Base-by-base conservation (phyloP, 1,139 yeast species). In the Sugiyamaella novakii region DNA sequence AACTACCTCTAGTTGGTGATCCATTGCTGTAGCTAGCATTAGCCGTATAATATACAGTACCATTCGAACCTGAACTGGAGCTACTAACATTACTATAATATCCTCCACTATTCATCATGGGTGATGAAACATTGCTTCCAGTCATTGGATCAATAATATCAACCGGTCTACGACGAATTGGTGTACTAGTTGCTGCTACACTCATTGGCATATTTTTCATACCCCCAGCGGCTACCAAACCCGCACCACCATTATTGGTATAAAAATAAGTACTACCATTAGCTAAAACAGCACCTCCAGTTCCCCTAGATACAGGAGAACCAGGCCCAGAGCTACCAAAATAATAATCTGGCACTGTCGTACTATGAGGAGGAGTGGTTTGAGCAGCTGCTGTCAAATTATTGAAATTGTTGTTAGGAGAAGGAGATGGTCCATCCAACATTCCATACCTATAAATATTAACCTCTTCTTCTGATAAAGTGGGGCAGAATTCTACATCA, bases 121-220 rank as follows among this genome's bases (percentile, higher is more conserved):
- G 83, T 19, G 86, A 80, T 3, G 75, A 75, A 21, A 83, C 79
- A 59, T 83, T 74, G 70, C 80, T 65, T 43, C 84, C 84, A 11
- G 88, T 83, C 50, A 75, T 80, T 5, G 91, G 91, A 63, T 84
- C 83, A 51, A 84, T 79, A 54, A 84, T 83, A 59, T 84, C 89
- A 62, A 84, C 68, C 4, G 83, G 80, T 59, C 81, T 80, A 31
- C 34, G 50, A 30, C 30, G 48, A 34, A 31, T 51, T 29, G 46
- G 86, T 79, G 48, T 58, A 18, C 28, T 46, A 11, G 51, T 42
- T 8, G 47, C 14, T 3, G 41, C 15, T 8, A 24, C 30, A 12
- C 29, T 42, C 19, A 25, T 35, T 21, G 19, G 33, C 18, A 30
- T 8, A 18, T 14, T 18, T 22, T 5, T 22, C 8, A 8, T 8